Conservation (phyloP, 768 basidiomycete genomes). For the Collybia mongolica region DNA sequence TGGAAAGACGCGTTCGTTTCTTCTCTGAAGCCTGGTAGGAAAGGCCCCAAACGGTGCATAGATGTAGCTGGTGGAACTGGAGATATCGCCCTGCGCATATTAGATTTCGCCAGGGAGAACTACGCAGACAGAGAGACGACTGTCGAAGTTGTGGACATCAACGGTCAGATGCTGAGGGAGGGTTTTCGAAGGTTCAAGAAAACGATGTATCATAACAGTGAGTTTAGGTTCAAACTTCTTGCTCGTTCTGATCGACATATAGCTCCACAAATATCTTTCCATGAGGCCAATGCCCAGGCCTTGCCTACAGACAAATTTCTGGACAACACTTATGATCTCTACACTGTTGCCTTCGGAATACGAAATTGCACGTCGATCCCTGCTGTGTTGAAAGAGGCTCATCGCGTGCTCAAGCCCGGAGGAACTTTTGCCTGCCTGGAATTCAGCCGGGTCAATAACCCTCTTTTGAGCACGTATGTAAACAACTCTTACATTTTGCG, state of each 20-base stretch:
- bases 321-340: conserved; percentile 87
- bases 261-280: conserved; percentile 94
- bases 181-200: conserved; percentile 88
- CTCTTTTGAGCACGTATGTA: conserved; percentile 80
- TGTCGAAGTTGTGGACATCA: conserved; percentile 93
- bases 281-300: conserved; percentile 89
- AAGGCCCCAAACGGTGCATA: conserved; percentile 75
- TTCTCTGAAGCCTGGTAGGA: conserved; percentile 70
- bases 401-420: conserved; percentile 94
- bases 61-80: conserved; percentile 98
- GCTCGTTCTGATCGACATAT: conserved; percentile 9
- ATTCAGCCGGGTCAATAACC: conserved; percentile 91
- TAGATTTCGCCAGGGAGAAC: conserved; percentile 87
- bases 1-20: conserved; percentile 95
- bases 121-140: conserved; percentile 87
- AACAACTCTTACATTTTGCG: not conserved
- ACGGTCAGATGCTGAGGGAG: conserved; percentile 92
- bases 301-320: conserved; percentile 66
- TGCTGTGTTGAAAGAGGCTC: conserved; percentile 82
- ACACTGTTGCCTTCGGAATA: conserved; percentile 98
- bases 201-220: conserved; percentile 98
- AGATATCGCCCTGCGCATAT: conserved; percentile 91
- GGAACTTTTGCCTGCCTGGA: conserved; percentile 95
- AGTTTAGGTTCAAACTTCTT: conserved; percentile 21
- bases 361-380: conserved; percentile 95